Evolutionary conservation across 164 flowering plant genomes (phyloP).

Genomic region (Vitis cinerea): DNA sequence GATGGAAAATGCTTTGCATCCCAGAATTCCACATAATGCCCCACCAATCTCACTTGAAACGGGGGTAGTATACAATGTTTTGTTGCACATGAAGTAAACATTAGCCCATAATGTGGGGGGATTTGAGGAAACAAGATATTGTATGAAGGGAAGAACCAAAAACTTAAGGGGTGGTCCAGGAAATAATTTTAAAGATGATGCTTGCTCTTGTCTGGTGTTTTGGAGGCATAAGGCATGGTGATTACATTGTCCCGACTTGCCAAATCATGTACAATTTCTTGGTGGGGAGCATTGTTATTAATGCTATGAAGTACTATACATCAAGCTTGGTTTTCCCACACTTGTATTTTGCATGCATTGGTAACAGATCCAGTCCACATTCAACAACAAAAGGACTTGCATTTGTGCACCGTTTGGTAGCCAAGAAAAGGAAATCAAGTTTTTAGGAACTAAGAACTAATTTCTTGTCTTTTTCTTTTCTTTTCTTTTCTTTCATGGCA

Average conservation of each 20-base stretch:
- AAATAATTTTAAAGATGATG: conserved; percentile 4
- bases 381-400: no score
- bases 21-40: neutral
- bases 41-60: neutral
- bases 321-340: neutral
- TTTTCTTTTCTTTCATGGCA: no score
- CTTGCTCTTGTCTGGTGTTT: conserved; percentile 24
- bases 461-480: no score
- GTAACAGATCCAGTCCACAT: no score
- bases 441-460: no score
- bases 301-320: neutral
- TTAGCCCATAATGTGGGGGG: conserved; percentile 4
- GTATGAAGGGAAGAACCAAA: neutral
- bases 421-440: no score
- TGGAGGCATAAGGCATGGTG: conserved; percentile 12
- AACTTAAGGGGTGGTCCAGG: neutral
- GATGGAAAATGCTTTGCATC: neutral
- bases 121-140: conserved; percentile 14
- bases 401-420: no score
- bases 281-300: conserved; percentile 3
- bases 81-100: conserved; percentile 21
- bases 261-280: conserved; percentile 4
- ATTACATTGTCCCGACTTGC: conserved; percentile 24
- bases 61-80: neutral
- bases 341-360: neutral